Evolutionary conservation across 2,329 filamentous ascomycete genomes (phyloP), one percentile per base, ranked within the genome.

Genomic region (Xylariaceae sp.): DNA sequence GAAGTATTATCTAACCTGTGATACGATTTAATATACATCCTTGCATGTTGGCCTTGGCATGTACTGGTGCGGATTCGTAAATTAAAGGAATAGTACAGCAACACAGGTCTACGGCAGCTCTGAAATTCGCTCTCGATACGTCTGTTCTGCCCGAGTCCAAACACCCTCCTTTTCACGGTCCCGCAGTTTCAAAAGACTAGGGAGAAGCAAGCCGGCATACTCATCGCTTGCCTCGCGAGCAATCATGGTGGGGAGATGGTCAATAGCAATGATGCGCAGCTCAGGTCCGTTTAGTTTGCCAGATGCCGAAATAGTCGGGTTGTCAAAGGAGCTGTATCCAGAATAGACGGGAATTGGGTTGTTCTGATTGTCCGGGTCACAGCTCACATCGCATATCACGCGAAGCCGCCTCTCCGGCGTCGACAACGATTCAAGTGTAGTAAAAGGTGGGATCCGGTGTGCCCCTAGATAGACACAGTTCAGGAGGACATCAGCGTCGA

Each of bases 381-480:
- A 51, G 23, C 36, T 44, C 11, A 56, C 45, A 31, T 56, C 53
- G 33, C 53, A 37, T 23, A 56, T 50, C n/a, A 56, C 53, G 19
- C 53, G 53, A n/a, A 56, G 53, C 29, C 46, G 39, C 21, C 53
- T 26, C 39, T 31, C 46, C 2, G 39, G 45, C 9, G 33, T 37
- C 28, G 37, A 44, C 7, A 56, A 24, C 2, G 39, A 45, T 17
- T 51, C 53, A 39, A 51, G 24, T 12, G 53, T 56, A 7, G 26
- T 29, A 31, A 51, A 56, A 46, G 53, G 53, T 19, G 46, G 53
- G 41, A 49, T 29, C 29, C n/a, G 39, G 6, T 36, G 39, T 19
- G 53, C 3, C 6, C 46, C 53, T 5, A 56, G 40, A 37, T 56
- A 56, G 26, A 56, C 53, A 83, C 55, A 53, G 37, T 58, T 58